Conservation (phyloP, 805 yeast genomes). For the Zygotorulaspora chibaensis region DNA sequence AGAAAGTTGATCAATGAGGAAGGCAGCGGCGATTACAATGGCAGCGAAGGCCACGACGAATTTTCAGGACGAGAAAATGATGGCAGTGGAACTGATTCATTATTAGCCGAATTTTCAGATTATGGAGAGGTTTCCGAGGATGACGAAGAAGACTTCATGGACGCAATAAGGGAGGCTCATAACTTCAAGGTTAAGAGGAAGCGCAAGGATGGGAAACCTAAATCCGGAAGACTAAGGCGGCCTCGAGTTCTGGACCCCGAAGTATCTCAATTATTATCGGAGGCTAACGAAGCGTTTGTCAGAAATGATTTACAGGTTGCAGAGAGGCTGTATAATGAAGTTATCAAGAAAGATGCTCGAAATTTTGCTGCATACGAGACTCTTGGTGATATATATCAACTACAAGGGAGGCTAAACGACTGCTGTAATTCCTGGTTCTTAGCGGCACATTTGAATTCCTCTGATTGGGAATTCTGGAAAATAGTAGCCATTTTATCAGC, state of each 20-base stretch:
- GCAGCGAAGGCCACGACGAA: conserved; percentile 5
- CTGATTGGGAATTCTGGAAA: conserved; percentile 76
- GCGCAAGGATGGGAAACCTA: conserved; percentile 35
- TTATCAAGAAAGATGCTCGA: conserved; percentile 70
- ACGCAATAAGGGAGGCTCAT: conserved; percentile 64
- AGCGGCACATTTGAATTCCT: conserved; percentile 73
- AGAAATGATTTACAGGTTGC: conserved; percentile 57
- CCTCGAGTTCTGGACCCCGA: conserved; percentile 62
- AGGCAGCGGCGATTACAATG: conserved; percentile 9
- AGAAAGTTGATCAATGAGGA: conserved; percentile 21
- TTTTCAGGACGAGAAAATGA: conserved; percentile 22
- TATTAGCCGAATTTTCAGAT: conserved; percentile 37
- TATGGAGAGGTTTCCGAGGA: conserved; percentile 38
- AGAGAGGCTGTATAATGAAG: conserved; percentile 55
- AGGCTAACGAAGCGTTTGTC: conserved; percentile 80
- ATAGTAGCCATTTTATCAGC: conserved; percentile 65
- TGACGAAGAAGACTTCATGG: conserved; percentile 47
- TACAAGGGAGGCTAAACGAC: conserved; percentile 61
- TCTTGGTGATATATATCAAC: conserved; percentile 74
- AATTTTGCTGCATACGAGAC: conserved; percentile 84
- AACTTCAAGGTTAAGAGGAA: conserved; percentile 51
- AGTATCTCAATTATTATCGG: conserved; percentile 57
- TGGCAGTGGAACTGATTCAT: conserved; percentile 34
- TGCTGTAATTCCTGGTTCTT: conserved; percentile 78
- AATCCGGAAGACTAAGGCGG: conserved; percentile 23